These are phyloP conservation scores for Boletus sp. DNA, from an alignment of 768 basidiomycete genomes.

Conservation along the genomic window DNA sequence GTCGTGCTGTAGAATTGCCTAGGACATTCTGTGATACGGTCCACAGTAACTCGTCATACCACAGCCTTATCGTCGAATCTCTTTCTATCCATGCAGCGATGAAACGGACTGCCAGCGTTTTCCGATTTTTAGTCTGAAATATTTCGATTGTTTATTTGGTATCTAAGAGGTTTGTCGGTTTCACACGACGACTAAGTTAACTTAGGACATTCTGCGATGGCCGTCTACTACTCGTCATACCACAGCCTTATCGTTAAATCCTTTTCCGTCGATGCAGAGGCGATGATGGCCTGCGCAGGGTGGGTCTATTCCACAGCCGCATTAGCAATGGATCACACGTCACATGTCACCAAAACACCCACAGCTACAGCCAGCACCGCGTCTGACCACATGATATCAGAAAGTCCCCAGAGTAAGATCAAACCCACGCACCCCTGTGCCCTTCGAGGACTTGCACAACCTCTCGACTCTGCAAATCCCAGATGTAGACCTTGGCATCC, in stretches of 20 bases:
- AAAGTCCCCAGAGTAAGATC: background rate
- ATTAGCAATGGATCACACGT: background rate
- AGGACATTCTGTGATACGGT: too few relatives aligned
- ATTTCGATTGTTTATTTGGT: too few relatives aligned
- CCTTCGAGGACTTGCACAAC: constrained; percentile 74
- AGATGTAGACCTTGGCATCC: constrained; percentile 83
- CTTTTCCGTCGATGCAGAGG: constrained; percentile 88
- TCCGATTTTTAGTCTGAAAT: too few relatives aligned
- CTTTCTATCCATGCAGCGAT: constrained; percentile 89
- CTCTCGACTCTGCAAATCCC: constrained; percentile 84
- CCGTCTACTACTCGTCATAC: constrained; percentile 52
- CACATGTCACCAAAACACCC: constrained; percentile 24
- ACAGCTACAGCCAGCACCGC: constrained; percentile 81
- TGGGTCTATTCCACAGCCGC: constrained; percentile 55
- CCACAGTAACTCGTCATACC: constrained; percentile 59
- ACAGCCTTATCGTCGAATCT: constrained; percentile 79
- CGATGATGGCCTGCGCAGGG: constrained; percentile 71
- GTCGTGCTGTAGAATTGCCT: too few relatives aligned
- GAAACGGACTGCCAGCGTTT: constrained; percentile 20
- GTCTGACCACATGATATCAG: constrained; percentile 26
- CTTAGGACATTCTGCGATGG: background rate
- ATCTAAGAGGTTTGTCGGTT: too few relatives aligned
- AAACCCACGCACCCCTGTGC: constrained; percentile 61
- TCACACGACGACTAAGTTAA: background rate
- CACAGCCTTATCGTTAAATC: constrained; percentile 84